Percentiles rank a stretch among this genome's conserved stretches.
Evolutionary conservation across 176 grass and related monocot genomes (phyloP).

Genomic region (Lolium rigidum): DNA sequence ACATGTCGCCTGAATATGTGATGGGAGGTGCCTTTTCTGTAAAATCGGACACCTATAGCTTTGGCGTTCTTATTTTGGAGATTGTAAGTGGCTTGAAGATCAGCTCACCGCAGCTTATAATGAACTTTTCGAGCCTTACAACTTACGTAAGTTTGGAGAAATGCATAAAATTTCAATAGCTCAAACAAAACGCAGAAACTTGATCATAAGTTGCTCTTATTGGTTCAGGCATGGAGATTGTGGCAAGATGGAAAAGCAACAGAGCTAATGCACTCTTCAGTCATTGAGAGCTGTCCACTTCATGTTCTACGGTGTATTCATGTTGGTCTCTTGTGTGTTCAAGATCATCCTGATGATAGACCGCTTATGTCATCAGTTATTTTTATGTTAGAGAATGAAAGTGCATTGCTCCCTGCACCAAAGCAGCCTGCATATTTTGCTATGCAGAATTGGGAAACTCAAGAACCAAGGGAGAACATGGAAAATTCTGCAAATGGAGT

Average conservation of each 20-base stretch:
- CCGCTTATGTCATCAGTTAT: not conserved
- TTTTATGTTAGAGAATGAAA: conserved; percentile 18
- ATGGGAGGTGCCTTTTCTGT: conserved; percentile 57
- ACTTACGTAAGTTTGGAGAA: conserved; percentile 34
- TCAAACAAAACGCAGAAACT: not conserved
- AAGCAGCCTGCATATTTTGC: conserved; percentile 14
- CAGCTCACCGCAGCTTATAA: not conserved
- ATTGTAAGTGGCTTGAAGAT: conserved; percentile 59
- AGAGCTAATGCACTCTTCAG: not conserved
- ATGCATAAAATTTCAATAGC: not conserved
- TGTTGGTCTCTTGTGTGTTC: conserved; percentile 12
- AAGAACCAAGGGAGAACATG: not conserved
- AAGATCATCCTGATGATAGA: not conserved
- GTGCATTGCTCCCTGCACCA: not conserved
- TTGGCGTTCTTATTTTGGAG: conserved; percentile 70
- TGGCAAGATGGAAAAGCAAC: conserved; percentile 16
- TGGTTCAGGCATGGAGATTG: conserved; percentile 13
- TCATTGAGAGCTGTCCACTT: not conserved
- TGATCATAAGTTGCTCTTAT: conserved; percentile 7
- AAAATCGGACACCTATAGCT: conserved; percentile 65
- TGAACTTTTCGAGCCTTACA: conserved; percentile 6
- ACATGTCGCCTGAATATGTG: conserved; percentile 62
- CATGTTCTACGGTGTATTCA: not conserved
- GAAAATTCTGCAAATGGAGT: not conserved
- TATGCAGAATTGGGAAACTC: not conserved